phyloP scores from a whole-genome alignment of 352 stramenopile genomes.

The Phytophthora syringae region DNA sequence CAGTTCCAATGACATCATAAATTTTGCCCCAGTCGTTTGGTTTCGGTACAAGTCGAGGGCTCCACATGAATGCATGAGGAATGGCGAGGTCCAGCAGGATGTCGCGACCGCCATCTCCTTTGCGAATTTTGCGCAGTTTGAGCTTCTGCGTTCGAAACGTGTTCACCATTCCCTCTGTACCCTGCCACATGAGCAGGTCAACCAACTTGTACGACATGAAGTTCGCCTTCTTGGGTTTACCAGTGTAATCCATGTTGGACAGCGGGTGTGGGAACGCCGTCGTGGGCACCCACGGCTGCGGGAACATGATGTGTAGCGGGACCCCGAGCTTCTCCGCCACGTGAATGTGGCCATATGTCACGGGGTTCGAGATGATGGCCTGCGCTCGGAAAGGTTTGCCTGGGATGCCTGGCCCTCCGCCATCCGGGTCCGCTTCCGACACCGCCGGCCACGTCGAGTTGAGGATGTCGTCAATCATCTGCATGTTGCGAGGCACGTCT shows the following conservation, averaged over 20 bases:
- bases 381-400: slow-evolving; percentile 83
- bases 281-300: slow-evolving; percentile 91
- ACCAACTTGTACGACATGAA: slow-evolving; percentile 90
- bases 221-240: slow-evolving; percentile 68
- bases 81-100: slow-evolving; percentile 75
- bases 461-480: slow-evolving; percentile 92
- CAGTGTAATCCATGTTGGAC: slow-evolving; percentile 80
- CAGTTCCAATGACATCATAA: slow-evolving; percentile 90
- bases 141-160: slow-evolving; percentile 69
- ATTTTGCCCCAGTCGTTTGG: slow-evolving; percentile 89
- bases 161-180: slow-evolving; percentile 81
- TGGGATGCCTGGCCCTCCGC: slow-evolving; percentile 43
- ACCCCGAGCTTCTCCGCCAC: slow-evolving; percentile 92
- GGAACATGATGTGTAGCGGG: slow-evolving; percentile 95
- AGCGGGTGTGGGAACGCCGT: slow-evolving; percentile 92
- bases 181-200: slow-evolving; percentile 83
- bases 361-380: slow-evolving; percentile 95
- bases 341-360: slow-evolving; percentile 93
- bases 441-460: slow-evolving; percentile 90
- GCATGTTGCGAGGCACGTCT: slow-evolving; percentile 85
- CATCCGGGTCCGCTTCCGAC: slow-evolving; percentile 79
- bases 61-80: slow-evolving; percentile 92
- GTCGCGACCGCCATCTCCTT: slow-evolving; percentile 60
- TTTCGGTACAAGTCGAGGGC: slow-evolving; percentile 84
- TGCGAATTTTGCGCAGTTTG: slow-evolving; percentile 67